Percentiles rank a stretch among this genome's conserved stretches.
Conservation (phyloP, 192 early-diverging fungal species). For the Cetraspora pellucida region DNA sequence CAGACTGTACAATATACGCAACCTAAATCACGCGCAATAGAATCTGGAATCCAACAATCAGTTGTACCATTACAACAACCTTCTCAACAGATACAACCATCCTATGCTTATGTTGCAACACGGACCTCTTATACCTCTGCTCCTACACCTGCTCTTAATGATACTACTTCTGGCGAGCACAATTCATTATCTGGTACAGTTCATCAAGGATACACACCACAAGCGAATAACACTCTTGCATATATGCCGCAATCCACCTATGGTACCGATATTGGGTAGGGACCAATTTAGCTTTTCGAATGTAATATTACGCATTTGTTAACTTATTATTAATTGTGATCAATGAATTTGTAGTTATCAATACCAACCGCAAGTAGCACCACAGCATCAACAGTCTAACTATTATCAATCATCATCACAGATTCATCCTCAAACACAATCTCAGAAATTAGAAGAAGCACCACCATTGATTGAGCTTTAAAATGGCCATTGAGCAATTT, state of each 20-base stretch:
- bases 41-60: constrained; percentile 7
- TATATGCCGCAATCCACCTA: neutral
- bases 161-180: neutral
- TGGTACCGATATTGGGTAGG: neutral
- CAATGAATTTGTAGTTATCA: neutral
- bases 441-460: constrained; percentile 26
- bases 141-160: neutral
- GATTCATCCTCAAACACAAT: neutral
- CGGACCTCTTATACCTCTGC: neutral
- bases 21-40: neutral
- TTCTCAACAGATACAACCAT: neutral
- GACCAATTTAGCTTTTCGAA: neutral
- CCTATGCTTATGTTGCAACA: neutral
- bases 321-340: neutral
- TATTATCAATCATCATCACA: neutral
- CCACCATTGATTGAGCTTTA: constrained; percentile 31
- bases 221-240: neutral
- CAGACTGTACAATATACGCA: constrained; percentile 12
- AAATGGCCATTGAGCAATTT: neutral
- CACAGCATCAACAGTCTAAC: neutral
- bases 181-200: neutral
- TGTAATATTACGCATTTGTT: too few species aligned
- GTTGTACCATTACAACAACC: neutral
- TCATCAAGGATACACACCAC: constrained; percentile 21
- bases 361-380: neutral